Evolutionary conservation across 805 yeast genomes (phyloP), one percentile per base, ranked within the genome.

Genomic region (Wickerhamomyces subpelliculosus): DNA sequence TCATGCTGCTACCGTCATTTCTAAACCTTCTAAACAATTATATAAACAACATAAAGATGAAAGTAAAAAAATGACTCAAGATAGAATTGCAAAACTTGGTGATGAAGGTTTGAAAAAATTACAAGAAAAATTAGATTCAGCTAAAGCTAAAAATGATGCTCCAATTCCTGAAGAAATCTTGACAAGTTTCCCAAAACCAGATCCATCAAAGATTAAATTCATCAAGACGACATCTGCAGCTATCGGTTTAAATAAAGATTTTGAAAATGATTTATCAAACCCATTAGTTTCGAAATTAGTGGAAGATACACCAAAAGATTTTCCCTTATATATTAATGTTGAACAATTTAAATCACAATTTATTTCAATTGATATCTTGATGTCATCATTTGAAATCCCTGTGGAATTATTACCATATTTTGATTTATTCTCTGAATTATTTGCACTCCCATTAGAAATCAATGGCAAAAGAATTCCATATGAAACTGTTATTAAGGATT

Each of bases 281-380:
- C 57, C 59, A 1, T 38, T 58, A 16, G 56, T 60, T 2, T 30
- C 49, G 19, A 44, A 47, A 29, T 35, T 65, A 13, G 11, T 61
- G 8, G 28, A 43, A 2, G 46, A 54, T 10, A 57, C 58, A 45
- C 78, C 81, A 22, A 37, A 48, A 1, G 65, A 70, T 36, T 69
- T 82, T 44, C 87, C 89, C 5, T 58, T 89, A 27, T 79, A 77
- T 44, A 55, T 89, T 36, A 93, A 87, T 54, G 71, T 84, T 48
- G 97, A 93, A 58, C 75, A 81, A 45, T 81, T 75, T 53, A 73
- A 79, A 38, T 84, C 96, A 1, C 80, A 84, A 51, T 93, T 90
- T 55, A 75, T 85, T 26, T 76, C 83, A 12, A 67, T 88, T 17
- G 75, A 78, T 41, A 55, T 86, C 27, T 57, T 80, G 27, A 57